Evolutionary conservation across 331 rosid species (phyloP).

Genomic region (Prunus yedoensis): DNA sequence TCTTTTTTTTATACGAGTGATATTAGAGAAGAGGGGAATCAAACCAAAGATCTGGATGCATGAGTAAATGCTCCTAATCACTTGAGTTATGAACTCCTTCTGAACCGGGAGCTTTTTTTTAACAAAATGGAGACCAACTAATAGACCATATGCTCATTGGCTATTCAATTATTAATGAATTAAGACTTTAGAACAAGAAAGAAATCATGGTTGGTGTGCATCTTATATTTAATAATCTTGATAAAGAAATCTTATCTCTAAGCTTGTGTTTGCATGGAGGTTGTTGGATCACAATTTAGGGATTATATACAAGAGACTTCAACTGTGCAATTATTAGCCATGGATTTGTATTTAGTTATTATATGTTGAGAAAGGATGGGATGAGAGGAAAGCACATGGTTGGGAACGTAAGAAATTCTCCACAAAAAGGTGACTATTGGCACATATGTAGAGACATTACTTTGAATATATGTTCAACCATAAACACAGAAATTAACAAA

Average conservation of each 20-base stretch:
- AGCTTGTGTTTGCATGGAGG: conserved; percentile 12
- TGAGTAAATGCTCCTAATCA: too few relatives aligned
- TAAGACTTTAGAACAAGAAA: neutral
- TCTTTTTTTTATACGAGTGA: too few relatives aligned
- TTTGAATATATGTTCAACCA: conserved; percentile 6
- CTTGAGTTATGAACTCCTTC: too few relatives aligned
- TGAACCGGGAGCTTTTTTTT: too few relatives aligned
- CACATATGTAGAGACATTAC: neutral
- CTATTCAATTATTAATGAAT: neutral
- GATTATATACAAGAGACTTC: neutral
- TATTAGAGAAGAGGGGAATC: accelerated
- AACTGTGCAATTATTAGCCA: neutral
- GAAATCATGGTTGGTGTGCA: neutral
- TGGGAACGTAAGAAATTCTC: neutral
- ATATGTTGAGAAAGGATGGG: neutral
- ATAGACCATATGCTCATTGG: neutral
- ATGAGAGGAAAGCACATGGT: neutral
- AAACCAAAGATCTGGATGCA: accelerated
- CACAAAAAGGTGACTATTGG: conserved; percentile 13
- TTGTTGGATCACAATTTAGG: conserved; percentile 14
- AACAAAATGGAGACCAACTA: too few relatives aligned
- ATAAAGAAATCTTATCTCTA: conserved; percentile 1
- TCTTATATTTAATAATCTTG: neutral
- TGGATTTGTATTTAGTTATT: neutral
- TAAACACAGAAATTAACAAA: neutral